Conservation (phyloP, 2,329 filamentous ascomycete genomes). For the Colletotrichum euphorbiae region DNA sequence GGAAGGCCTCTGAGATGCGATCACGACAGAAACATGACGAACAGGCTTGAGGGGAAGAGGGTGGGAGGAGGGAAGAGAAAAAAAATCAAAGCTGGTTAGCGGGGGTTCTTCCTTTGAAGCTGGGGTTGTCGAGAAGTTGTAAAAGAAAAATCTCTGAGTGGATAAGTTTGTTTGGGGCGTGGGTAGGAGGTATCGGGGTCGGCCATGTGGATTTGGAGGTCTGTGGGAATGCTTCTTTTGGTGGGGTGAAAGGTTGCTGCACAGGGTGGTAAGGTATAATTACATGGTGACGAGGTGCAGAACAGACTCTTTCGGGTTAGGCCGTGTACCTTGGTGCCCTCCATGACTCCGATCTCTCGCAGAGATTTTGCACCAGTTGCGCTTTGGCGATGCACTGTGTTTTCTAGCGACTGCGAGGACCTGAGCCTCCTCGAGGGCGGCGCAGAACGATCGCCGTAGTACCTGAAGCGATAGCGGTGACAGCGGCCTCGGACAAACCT, state of each 20-base stretch:
- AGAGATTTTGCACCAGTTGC: conserved; percentile 33
- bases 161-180: conserved; percentile 39
- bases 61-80: conserved; percentile 4
- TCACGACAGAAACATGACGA: conserved; percentile 39
- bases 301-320: conserved; percentile 25
- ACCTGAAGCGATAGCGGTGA: conserved; percentile 13
- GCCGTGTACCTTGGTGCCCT: conserved; percentile 9
- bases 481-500: conserved; percentile 15
- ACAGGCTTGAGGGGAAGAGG: conserved; percentile 20
- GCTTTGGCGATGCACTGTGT: conserved; percentile 25
- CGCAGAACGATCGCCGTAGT: conserved; percentile 7
- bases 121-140: conserved; percentile 40
- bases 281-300: conserved; percentile 24
- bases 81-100: conserved; percentile 24
- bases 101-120: conserved; percentile 30
- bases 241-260: conserved; percentile 13
- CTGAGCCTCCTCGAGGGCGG: conserved; percentile 26
- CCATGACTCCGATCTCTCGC: conserved; percentile 31
- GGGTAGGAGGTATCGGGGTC: conserved; percentile 34
- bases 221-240: conserved; percentile 30
- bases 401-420: conserved; percentile 20
- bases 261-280: conserved; percentile 9
- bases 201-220: conserved; percentile 31
- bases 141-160: conserved; percentile 40
- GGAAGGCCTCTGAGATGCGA: conserved; percentile 35